These are phyloP conservation scores for Venturiaceae sp. DNA, from an alignment of 2,329 filamentous ascomycete genomes.

Conservation along the genomic window DNA sequence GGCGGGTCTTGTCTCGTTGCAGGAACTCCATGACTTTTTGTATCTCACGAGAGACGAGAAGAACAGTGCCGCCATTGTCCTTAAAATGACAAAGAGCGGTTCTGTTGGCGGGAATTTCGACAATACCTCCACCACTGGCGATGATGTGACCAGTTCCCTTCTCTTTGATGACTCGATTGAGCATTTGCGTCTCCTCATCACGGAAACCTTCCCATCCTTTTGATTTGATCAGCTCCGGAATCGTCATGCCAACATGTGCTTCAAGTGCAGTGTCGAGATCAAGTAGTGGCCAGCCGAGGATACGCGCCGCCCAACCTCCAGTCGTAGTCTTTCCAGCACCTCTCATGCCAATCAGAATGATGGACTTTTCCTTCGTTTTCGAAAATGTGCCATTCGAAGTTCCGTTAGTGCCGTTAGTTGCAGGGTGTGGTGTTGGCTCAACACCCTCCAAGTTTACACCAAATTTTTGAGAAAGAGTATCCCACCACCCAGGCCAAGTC, in stretches of 20 bases:
- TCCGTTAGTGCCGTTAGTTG: constrained; percentile 24
- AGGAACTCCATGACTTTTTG: constrained; percentile 83
- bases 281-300: constrained; percentile 66
- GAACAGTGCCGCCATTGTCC: constrained; percentile 68
- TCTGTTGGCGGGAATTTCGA: constrained; percentile 74
- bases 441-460: constrained; percentile 66
- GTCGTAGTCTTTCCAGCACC: constrained; percentile 94
- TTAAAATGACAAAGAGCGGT: constrained; percentile 65
- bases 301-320: constrained; percentile 71
- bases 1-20: constrained; percentile 77
- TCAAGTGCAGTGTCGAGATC: constrained; percentile 89
- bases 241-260: constrained; percentile 58
- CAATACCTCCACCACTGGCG: constrained; percentile 87
- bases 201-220: constrained; percentile 86
- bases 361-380: constrained; percentile 47
- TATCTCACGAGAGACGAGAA: constrained; percentile 81
- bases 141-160: constrained; percentile 71
- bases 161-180: constrained; percentile 65
- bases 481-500: constrained; percentile 99
- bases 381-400: constrained; percentile 21
- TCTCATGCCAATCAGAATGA: constrained; percentile 95
- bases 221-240: constrained; percentile 74
- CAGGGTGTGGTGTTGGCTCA: constrained; percentile 38
- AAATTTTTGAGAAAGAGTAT: constrained; percentile 71
- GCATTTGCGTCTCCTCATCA: constrained; percentile 62